These are phyloP conservation scores for Ceriops zippeliana DNA, from an alignment of 345 rosid species.

Conservation along the genomic window DNA sequence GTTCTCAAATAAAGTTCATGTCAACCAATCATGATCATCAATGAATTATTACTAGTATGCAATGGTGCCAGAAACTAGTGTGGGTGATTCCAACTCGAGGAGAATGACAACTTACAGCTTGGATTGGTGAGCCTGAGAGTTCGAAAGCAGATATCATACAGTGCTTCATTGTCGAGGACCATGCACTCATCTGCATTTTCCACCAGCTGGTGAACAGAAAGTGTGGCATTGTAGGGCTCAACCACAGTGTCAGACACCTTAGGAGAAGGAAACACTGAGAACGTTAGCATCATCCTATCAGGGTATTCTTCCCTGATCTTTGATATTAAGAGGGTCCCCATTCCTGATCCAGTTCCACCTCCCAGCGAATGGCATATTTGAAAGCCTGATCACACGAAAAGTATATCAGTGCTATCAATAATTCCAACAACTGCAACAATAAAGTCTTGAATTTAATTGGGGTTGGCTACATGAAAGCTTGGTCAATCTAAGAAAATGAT, in stretches of 20 bases:
- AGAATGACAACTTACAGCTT: slow-evolving; percentile 38
- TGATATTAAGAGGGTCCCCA: slow-evolving; percentile 58
- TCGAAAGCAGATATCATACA: slow-evolving; percentile 59
- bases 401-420: neutral
- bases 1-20: too few species aligned
- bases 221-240: slow-evolving; percentile 59
- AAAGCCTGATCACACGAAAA: slow-evolving; percentile 33
- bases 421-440: neutral
- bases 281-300: slow-evolving; percentile 58
- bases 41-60: too few species aligned
- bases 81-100: too few species aligned
- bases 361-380: slow-evolving; percentile 61
- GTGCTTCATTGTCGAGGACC: slow-evolving; percentile 64
- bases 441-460: too few species aligned
- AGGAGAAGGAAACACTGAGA: slow-evolving; percentile 60
- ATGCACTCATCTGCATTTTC: slow-evolving; percentile 65
- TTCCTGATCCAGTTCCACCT: slow-evolving; percentile 63
- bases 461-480: too few species aligned
- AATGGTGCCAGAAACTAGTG: too few species aligned
- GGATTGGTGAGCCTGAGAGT: slow-evolving; percentile 62
- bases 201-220: slow-evolving; percentile 59
- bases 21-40: too few species aligned
- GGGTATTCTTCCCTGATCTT: slow-evolving; percentile 63
- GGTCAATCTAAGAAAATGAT: too few species aligned
- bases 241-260: slow-evolving; percentile 65